These are phyloP conservation scores for Coprinopsis strossmayeri DNA, from an alignment of 768 basidiomycete genomes.

Conservation along the genomic window DNA sequence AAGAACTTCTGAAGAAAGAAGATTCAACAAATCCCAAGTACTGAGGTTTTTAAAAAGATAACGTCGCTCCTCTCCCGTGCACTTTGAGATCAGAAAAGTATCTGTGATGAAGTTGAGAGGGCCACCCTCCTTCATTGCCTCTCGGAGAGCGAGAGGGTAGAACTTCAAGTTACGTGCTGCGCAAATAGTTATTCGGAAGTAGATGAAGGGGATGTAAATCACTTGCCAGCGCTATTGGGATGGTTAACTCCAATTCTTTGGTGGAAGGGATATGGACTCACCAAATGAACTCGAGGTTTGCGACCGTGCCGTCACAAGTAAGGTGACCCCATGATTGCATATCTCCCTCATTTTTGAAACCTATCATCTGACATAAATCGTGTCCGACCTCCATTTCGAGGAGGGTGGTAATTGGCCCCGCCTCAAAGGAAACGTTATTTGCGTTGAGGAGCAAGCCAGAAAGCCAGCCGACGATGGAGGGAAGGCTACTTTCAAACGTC, in stretches of 20 bases:
- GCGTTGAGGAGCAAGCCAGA: constrained; percentile 29
- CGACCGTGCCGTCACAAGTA: constrained; percentile 35
- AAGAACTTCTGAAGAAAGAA: constrained; percentile 24
- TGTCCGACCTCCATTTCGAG: constrained; percentile 33
- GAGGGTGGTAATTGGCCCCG: constrained; percentile 30
- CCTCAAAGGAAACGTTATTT: constrained; percentile 38
- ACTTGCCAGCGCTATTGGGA: constrained; percentile 8
- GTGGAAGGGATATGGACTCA: too few species aligned
- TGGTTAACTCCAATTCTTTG: too few species aligned
- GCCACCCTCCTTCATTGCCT: constrained; percentile 22
- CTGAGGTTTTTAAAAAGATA: constrained; percentile 14
- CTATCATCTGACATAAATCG: constrained; percentile 34
- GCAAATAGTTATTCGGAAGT: not conserved
- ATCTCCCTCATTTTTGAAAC: constrained; percentile 21
- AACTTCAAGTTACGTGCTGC: constrained; percentile 41
- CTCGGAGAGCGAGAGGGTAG: constrained; percentile 32
- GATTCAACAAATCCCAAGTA: constrained; percentile 37
- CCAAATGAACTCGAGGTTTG: constrained; percentile 44
- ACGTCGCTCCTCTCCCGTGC: not conserved
- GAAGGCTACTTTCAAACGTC: constrained; percentile 27
- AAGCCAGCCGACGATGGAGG: constrained; percentile 23
- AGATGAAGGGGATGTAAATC: not conserved
- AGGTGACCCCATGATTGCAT: constrained; percentile 35
- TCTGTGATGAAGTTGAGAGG: constrained; percentile 25
- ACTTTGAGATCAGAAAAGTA: constrained; percentile 21